Conservation (phyloP, 2,329 filamentous ascomycete genomes). For the Tolypocladium album region DNA sequence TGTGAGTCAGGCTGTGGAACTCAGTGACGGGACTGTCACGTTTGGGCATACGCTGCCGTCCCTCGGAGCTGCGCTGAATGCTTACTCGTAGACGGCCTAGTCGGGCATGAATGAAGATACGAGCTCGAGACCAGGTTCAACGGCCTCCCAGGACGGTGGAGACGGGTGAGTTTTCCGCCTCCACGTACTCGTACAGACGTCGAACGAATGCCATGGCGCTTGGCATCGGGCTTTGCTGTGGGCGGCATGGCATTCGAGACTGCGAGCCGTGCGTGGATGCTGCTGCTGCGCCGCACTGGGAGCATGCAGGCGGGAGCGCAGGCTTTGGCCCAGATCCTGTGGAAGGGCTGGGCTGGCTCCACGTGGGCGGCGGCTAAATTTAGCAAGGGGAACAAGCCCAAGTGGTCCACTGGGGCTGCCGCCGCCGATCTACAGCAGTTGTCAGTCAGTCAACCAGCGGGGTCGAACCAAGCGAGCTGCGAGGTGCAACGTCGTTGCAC, state of each 20-base stretch:
- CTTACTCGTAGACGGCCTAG: background rate
- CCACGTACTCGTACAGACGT: background rate
- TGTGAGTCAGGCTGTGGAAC: too few species aligned
- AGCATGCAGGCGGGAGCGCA: background rate
- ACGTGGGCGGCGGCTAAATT: background rate
- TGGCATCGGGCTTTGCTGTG: background rate
- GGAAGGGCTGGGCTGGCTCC: background rate
- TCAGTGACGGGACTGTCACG: background rate
- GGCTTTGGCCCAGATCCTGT: background rate
- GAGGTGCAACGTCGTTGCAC: background rate
- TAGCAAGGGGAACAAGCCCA: background rate
- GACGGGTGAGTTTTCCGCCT: background rate
- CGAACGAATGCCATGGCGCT: background rate
- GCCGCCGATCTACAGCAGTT: background rate
- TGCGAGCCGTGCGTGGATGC: background rate
- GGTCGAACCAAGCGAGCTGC: background rate
- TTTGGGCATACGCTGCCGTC: background rate
- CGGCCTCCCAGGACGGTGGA: background rate
- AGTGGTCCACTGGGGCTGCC: background rate
- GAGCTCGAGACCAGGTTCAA: background rate
- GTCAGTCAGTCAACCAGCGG: background rate
- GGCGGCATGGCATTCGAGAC: background rate
- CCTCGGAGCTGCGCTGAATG: background rate
- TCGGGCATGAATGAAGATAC: background rate
- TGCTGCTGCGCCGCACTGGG: background rate